Conservation (phyloP, 345 rosid species). For the thale cress (Arabidopsis thaliana) region TAIR10.1 NC_003074.8:22435001-22435500, state of each 20-base stretch:
- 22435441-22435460: slow-evolving; percentile 56
- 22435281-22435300: slow-evolving; percentile 64
- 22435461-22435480: slow-evolving; percentile 53
- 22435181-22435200: neutral
- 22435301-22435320: slow-evolving; percentile 63
- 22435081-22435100: slow-evolving; percentile 38
- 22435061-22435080: slow-evolving; percentile 31
- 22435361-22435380: slow-evolving; percentile 24
- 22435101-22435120: slow-evolving; percentile 32
- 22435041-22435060: slow-evolving; percentile 35
- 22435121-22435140: slow-evolving; percentile 35
- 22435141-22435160: slow-evolving; percentile 16
- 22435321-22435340: slow-evolving; percentile 33
- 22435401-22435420: slow-evolving; percentile 68
- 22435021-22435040: neutral
- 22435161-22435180: neutral
- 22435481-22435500: slow-evolving; percentile 48
- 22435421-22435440: slow-evolving; percentile 59
- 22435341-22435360: slow-evolving; percentile 36
- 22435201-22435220: slow-evolving; percentile 4
- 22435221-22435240: neutral
- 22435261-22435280: slow-evolving; percentile 49
- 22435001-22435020: slow-evolving; percentile 36
- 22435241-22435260: neutral
- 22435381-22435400: slow-evolving; percentile 47